Evolutionary conservation across 139 green algal genomes (phyloP).

Genomic region (Chlamydomonas asymmetrica): DNA sequence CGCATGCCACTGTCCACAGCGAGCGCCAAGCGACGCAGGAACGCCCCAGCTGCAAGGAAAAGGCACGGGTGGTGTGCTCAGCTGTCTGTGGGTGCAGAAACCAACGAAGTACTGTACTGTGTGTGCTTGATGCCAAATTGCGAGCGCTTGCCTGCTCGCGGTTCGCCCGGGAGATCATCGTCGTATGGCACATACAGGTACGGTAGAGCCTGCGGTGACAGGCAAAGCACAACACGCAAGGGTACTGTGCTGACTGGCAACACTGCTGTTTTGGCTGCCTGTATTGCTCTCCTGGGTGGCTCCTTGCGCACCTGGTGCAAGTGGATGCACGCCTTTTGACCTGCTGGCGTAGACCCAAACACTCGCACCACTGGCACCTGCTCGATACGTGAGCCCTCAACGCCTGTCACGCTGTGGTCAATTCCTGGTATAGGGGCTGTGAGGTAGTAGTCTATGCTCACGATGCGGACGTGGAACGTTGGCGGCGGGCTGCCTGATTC

Average conservation of each 20-base stretch:
- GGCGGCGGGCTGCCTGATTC: no score
- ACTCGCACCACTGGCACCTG: constrained; percentile 90
- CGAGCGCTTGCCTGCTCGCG: constrained; percentile 62
- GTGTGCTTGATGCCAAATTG: no score
- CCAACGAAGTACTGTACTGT: neutral
- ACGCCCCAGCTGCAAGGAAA: constrained; percentile 29
- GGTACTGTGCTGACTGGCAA: neutral
- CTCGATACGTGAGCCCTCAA: constrained; percentile 61
- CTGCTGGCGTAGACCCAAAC: constrained; percentile 85
- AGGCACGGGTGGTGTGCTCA: neutral
- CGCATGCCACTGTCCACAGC: constrained; percentile 40
- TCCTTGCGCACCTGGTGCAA: constrained; percentile 73
- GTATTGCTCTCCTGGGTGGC: neutral
- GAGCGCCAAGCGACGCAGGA: constrained; percentile 47
- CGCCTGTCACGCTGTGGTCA: constrained; percentile 69
- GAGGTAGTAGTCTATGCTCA: constrained; percentile 89
- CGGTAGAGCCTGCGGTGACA: constrained; percentile 73
- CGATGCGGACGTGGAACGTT: constrained; percentile 62
- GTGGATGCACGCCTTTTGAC: constrained; percentile 90
- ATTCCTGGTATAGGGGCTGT: constrained; percentile 72
- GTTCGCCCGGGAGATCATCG: constrained; percentile 72
- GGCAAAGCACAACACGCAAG: constrained; percentile 37
- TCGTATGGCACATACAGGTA: constrained; percentile 94
- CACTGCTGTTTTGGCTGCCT: neutral
- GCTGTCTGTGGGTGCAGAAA: neutral